Conservation (phyloP, 1,139 yeast genomes). For the Sugiyamaella grinbergsii region DNA sequence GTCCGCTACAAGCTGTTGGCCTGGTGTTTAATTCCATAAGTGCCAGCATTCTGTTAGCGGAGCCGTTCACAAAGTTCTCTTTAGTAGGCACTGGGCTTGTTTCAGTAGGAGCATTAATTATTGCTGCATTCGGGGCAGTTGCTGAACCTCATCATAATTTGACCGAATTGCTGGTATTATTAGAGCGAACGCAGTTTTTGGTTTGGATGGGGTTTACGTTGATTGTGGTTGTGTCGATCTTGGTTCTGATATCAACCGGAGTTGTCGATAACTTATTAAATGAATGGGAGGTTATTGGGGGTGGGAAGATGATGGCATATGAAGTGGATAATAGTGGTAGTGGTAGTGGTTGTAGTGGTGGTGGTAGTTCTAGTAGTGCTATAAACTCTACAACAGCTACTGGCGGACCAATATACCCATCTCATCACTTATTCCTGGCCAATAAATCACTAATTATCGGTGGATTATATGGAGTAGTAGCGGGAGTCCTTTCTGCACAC, state of each 20-base stretch:
- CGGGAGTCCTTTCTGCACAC: slow-evolving; percentile 84
- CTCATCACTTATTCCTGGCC: slow-evolving; percentile 9
- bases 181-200: slow-evolving; percentile 48
- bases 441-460: slow-evolving; percentile 45
- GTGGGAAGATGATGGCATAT: slow-evolving; percentile 4
- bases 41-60: slow-evolving; percentile 67
- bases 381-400: background rate
- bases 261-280: slow-evolving; percentile 9
- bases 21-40: slow-evolving; percentile 81
- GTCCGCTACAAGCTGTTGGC: slow-evolving; percentile 89
- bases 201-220: slow-evolving; percentile 50
- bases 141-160: slow-evolving; percentile 56
- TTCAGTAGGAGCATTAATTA: slow-evolving; percentile 73
- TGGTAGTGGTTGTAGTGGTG: background rate
- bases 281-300: slow-evolving; percentile 14
- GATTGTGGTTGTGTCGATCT: slow-evolving; percentile 36
- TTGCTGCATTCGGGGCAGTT: slow-evolving; percentile 71
- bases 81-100: slow-evolving; percentile 68
- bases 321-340: background rate
- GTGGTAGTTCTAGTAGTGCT: background rate
- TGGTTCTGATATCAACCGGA: slow-evolving; percentile 31
- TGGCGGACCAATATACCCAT: background rate
- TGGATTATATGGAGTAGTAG: slow-evolving; percentile 62
- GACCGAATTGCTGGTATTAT: slow-evolving; percentile 48
- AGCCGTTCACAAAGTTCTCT: slow-evolving; percentile 61